A percentile compares a stretch with the other conserved stretches of the same genome.
phyloP scores from a whole-genome alignment of 2,329 filamentous ascomycete species.

The Colletotrichum liriopes region DNA sequence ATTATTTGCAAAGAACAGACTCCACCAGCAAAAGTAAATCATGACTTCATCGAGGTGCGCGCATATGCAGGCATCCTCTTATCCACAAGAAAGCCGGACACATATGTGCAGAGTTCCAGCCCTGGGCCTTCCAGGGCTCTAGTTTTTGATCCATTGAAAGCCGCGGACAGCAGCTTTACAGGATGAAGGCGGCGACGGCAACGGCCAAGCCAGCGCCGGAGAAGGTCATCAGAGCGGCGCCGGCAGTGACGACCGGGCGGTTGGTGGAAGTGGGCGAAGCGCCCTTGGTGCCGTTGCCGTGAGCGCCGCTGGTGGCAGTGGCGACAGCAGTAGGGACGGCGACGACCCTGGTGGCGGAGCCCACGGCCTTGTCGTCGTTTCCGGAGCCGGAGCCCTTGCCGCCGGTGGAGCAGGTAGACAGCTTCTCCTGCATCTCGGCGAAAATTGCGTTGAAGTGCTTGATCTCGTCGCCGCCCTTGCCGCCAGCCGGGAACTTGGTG shows the following conservation, averaged over 20 bases:
- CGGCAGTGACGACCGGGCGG: slow-evolving; percentile 34
- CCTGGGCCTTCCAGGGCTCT: neutral
- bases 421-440: slow-evolving; percentile 31
- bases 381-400: slow-evolving; percentile 9
- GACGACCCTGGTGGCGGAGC: slow-evolving; percentile 17
- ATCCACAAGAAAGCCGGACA: slow-evolving; percentile 8
- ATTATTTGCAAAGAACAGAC: slow-evolving; percentile 26
- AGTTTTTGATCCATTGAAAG: neutral
- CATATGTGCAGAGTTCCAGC: slow-evolving; percentile 1
- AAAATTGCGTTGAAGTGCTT: slow-evolving; percentile 37
- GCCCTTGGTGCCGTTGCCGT: slow-evolving; percentile 25
- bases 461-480: slow-evolving; percentile 42
- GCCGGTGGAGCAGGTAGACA: slow-evolving; percentile 22
- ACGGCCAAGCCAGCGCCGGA: slow-evolving; percentile 28
- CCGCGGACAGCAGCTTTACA: slow-evolving; percentile 9
- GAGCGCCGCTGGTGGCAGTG: neutral
- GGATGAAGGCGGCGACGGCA: slow-evolving; percentile 31
- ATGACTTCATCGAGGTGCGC: slow-evolving; percentile 18
- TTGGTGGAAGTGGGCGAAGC: slow-evolving; percentile 13
- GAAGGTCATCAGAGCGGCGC: slow-evolving; percentile 34
- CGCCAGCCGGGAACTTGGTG: slow-evolving; percentile 41
- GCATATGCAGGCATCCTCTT: neutral
- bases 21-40: neutral
- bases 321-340: neutral
- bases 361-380: slow-evolving; percentile 7